Conservation (phyloP, 2,329 filamentous ascomycete genomes). For the Fusarium domesticum region DNA sequence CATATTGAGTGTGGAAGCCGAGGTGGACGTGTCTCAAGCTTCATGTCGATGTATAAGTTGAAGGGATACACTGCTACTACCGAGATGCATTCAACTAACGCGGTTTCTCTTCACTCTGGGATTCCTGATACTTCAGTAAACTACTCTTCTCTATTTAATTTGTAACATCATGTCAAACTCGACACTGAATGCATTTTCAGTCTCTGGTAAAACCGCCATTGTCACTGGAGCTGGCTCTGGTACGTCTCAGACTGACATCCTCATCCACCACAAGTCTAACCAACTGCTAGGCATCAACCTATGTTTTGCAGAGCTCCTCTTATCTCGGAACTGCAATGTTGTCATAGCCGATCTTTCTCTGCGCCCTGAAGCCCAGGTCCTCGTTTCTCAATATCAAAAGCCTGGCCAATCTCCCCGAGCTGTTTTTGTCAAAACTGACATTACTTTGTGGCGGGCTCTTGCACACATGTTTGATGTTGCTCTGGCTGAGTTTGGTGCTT, state of each 20-base stretch:
- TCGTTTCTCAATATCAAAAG: constrained; percentile 29
- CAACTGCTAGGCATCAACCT: constrained; percentile 24
- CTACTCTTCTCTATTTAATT: too few species aligned
- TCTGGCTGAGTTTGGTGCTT: constrained; percentile 35
- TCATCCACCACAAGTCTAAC: too few species aligned
- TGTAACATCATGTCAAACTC: too few species aligned
- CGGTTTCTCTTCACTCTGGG: too few species aligned
- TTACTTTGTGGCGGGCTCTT: constrained; percentile 41
- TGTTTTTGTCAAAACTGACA: constrained; percentile 44
- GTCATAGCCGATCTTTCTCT: constrained; percentile 44
- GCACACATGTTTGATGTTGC: constrained; percentile 35
- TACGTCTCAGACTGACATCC: background rate
- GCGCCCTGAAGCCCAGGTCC: constrained; percentile 39
- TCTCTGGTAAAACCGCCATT: constrained; percentile 21
- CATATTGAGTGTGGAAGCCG: too few species aligned
- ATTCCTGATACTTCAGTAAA: too few species aligned
- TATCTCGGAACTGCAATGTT: constrained; percentile 43
- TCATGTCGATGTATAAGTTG: too few species aligned
- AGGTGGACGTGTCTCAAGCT: too few species aligned
- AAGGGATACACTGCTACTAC: too few species aligned
- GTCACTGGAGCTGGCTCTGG: constrained; percentile 23
- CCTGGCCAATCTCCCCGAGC: constrained; percentile 29
- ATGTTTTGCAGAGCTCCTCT: constrained; percentile 42
- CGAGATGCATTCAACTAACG: too few species aligned
- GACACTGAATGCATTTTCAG: too few species aligned